These are phyloP conservation scores for Pseudogymnoascus sp. DNA, from an alignment of 2,329 filamentous ascomycete species.

Conservation along the genomic window DNA sequence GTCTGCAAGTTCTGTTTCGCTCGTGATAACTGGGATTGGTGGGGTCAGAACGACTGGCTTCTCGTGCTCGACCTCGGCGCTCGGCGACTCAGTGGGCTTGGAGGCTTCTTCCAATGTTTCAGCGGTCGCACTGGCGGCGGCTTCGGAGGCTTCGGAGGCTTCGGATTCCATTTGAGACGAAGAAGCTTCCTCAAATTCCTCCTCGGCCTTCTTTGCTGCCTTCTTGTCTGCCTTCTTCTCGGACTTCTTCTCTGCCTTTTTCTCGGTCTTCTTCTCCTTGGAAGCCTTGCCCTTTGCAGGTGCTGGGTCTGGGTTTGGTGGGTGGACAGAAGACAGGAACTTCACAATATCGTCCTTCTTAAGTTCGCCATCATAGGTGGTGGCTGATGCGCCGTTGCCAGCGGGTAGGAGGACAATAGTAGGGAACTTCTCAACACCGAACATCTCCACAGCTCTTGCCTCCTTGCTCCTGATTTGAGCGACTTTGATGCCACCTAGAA, in stretches of 20 bases:
- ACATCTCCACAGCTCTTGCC: slow-evolving; percentile 59
- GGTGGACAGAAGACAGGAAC: slow-evolving; percentile 71
- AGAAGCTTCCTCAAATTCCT: slow-evolving; percentile 41
- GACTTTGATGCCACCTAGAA: slow-evolving; percentile 67
- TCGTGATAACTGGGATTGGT: slow-evolving; percentile 57
- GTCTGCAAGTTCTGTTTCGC: slow-evolving; percentile 54
- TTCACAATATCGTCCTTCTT: slow-evolving; percentile 74
- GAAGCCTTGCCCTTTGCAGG: slow-evolving; percentile 36
- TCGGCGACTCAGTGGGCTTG: slow-evolving; percentile 42
- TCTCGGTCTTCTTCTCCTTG: slow-evolving; percentile 38
- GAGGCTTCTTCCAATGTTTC: slow-evolving; percentile 39
- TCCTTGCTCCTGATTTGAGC: slow-evolving; percentile 79
- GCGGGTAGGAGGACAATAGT: slow-evolving; percentile 72
- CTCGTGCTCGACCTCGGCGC: slow-evolving; percentile 27
- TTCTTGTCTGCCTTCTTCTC: slow-evolving; percentile 14
- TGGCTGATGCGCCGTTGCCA: slow-evolving; percentile 52
- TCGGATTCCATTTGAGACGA: slow-evolving; percentile 42
- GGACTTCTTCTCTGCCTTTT: slow-evolving; percentile 31
- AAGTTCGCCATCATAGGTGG: slow-evolving; percentile 73
- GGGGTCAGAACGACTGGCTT: slow-evolving; percentile 40
- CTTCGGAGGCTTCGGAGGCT: slow-evolving; percentile 36
- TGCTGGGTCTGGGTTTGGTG: slow-evolving; percentile 71
- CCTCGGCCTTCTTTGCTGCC: slow-evolving; percentile 37
- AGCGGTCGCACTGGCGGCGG: slow-evolving; percentile 39
- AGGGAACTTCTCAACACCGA: slow-evolving; percentile 70